A percentile compares a stretch with the other conserved stretches of the same genome.
Conservation (phyloP, 305 asterid species). For the Coffea humblotiana region DNA sequence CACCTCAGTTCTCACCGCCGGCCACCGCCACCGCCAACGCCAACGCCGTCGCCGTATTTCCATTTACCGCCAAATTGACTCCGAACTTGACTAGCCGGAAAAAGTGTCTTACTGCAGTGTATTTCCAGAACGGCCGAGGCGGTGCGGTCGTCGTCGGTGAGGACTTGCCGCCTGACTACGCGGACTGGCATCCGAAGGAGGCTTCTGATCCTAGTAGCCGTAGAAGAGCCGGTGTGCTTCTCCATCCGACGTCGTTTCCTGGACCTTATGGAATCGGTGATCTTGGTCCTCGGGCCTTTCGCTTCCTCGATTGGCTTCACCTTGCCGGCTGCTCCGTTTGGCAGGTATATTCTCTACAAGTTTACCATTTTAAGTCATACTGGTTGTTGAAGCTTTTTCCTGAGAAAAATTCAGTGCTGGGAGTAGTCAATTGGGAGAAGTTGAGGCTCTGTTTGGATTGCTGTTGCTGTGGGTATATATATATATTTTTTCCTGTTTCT, state of each 20-base stretch:
- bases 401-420: no score
- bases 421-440: no score
- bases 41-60: conserved; percentile 4
- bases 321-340: conserved; percentile 94
- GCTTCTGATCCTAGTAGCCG: conserved; percentile 30
- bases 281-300: conserved; percentile 77
- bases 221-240: conserved; percentile 87
- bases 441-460: no score
- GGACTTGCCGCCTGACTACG: conserved; percentile 77
- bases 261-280: conserved; percentile 97
- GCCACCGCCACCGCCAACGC: conserved; percentile 4
- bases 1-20: conserved; percentile 21
- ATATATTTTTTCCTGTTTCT: no score
- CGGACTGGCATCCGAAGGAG: conserved; percentile 60
- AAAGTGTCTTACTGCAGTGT: conserved; percentile 16
- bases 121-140: conserved; percentile 22
- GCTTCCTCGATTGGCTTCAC: conserved; percentile 89
- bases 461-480: no score
- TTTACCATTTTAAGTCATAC: neutral
- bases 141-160: conserved; percentile 37
- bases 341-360: conserved; percentile 54
- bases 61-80: conserved; percentile 15
- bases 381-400: no score
- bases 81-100: conserved; percentile 10
- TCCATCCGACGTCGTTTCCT: conserved; percentile 93